Conservation (phyloP, 2,329 filamentous ascomycete species). For the Aspergillus sclerotialis region DNA sequence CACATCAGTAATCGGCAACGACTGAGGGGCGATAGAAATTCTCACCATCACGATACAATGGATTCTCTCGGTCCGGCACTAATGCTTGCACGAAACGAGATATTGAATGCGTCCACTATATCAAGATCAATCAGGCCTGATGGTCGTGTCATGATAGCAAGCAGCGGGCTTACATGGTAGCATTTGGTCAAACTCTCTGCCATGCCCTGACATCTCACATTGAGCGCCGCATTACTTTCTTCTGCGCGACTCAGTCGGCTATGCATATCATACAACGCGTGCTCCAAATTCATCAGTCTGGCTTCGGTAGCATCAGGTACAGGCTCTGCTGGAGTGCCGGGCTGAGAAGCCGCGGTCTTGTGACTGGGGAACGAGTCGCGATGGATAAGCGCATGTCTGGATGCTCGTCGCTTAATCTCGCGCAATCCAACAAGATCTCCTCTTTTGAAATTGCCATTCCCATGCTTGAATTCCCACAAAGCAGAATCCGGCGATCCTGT, state of each 20-base stretch:
- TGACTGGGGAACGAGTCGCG: constrained; percentile 77
- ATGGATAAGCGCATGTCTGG: constrained; percentile 85
- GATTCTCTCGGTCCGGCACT: constrained; percentile 67
- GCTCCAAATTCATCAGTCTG: constrained; percentile 68
- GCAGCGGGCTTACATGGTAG: constrained; percentile 50
- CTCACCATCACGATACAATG: constrained; percentile 76
- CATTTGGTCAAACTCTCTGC: constrained; percentile 73
- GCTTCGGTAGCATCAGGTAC: constrained; percentile 73
- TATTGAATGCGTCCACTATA: constrained; percentile 75
- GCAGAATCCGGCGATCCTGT: constrained; percentile 88
- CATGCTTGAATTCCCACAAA: constrained; percentile 98
- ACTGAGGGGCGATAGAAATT: constrained; percentile 2
- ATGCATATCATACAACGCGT: constrained; percentile 73
- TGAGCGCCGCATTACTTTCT: constrained; percentile 72
- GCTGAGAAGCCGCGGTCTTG: constrained; percentile 69
- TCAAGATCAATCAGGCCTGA: no score
- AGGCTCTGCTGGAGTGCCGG: constrained; percentile 76
- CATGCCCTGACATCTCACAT: constrained; percentile 71
- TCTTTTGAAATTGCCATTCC: constrained; percentile 92
- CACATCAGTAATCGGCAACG: constrained; percentile 10
- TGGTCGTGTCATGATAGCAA: no score
- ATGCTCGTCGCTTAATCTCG: constrained; percentile 93
- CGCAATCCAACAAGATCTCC: constrained; percentile 84
- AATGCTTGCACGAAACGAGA: constrained; percentile 67
- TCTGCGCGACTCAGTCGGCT: constrained; percentile 71